Percentiles rank a stretch among this genome's conserved stretches.
phyloP scores from a whole-genome alignment of 257 asterid species.

The Rauvolfia tetraphylla region DNA sequence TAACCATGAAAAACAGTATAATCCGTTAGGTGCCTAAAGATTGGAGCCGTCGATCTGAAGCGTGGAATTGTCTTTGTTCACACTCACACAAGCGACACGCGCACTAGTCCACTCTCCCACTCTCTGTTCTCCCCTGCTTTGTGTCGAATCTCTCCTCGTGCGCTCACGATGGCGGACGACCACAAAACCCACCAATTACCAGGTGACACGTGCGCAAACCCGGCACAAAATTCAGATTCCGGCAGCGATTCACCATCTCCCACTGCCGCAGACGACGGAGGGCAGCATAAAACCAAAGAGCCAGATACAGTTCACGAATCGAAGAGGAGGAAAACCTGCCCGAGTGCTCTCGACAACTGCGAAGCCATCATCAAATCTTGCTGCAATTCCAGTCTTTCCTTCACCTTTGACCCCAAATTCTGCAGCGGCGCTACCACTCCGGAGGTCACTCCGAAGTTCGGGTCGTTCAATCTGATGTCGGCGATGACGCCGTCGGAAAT shows the following conservation, averaged over 20 bases:
- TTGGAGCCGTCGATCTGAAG: too few relatives aligned
- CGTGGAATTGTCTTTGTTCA: neutral
- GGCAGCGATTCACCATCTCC: neutral
- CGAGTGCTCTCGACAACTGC: slow-evolving; percentile 17
- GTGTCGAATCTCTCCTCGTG: neutral
- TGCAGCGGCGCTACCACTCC: slow-evolving; percentile 21
- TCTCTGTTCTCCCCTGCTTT: neutral
- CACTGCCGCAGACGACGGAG: neutral
- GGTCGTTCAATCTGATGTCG: slow-evolving; percentile 20
- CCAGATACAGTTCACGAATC: slow-evolving; percentile 12
- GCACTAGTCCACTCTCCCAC: neutral
- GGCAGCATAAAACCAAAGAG: neutral
- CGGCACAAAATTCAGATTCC: neutral
- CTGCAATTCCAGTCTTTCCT: slow-evolving; percentile 7
- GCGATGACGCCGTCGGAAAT: neutral
- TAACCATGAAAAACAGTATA: too few relatives aligned
- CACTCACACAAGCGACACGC: neutral
- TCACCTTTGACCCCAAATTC: slow-evolving; percentile 19
- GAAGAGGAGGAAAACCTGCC: slow-evolving; percentile 20
- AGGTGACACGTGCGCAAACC: neutral
- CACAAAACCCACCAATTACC: slow-evolving; percentile 1
- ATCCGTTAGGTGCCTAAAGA: too few relatives aligned
- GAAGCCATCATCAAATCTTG: slow-evolving; percentile 16
- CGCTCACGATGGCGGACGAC: slow-evolving; percentile 4
- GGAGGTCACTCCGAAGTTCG: slow-evolving; percentile 26